A percentile compares a stretch with the other conserved stretches of the same genome.
Evolutionary conservation across 306 rosid species (phyloP).

Genomic region (Vigna trinervia): DNA sequence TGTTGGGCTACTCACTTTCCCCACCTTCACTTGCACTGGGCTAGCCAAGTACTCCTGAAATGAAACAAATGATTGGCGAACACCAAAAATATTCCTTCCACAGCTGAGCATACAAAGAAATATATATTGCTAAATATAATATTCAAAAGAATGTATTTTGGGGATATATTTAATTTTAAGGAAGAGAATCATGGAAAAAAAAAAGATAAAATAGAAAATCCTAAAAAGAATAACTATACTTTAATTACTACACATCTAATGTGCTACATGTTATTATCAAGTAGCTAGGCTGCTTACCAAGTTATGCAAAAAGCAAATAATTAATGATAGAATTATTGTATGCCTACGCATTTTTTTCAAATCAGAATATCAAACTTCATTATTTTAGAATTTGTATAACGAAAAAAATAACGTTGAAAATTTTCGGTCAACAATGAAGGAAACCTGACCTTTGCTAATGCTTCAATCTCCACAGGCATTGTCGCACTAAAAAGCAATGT

Average conservation of each 20-base stretch:
- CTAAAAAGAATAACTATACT: background rate
- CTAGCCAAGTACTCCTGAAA: conserved; percentile 78
- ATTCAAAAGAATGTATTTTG: background rate
- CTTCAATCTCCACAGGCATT: conserved; percentile 91
- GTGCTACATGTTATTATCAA: conserved; percentile 27
- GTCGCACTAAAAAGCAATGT: conserved; percentile 89
- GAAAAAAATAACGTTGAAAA: conserved; percentile 19
- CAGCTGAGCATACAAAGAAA: conserved; percentile 21
- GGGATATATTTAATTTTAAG: conserved; percentile 9
- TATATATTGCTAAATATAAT: conserved; percentile 29
- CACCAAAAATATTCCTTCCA: conserved; percentile 9
- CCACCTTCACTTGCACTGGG: conserved; percentile 85
- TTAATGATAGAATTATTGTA: conserved; percentile 7
- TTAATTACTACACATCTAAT: background rate
- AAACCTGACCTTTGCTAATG: conserved; percentile 69
- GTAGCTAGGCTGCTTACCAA: conserved; percentile 18
- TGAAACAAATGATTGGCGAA: conserved; percentile 30
- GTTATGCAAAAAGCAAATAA: conserved; percentile 21
- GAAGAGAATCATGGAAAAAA: background rate
- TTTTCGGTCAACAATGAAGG: conserved; percentile 19
- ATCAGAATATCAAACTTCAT: conserved; percentile 5
- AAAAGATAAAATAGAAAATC: conserved; percentile 4
- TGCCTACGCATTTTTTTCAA: conserved; percentile 24
- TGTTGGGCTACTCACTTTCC: conserved; percentile 93
- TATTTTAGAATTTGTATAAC: conserved; percentile 16